A percentile compares a stretch with the other conserved stretches of the same genome.
Conservation (phyloP, 2,329 filamentous ascomycete species). For the Penicillium palitans region DNA sequence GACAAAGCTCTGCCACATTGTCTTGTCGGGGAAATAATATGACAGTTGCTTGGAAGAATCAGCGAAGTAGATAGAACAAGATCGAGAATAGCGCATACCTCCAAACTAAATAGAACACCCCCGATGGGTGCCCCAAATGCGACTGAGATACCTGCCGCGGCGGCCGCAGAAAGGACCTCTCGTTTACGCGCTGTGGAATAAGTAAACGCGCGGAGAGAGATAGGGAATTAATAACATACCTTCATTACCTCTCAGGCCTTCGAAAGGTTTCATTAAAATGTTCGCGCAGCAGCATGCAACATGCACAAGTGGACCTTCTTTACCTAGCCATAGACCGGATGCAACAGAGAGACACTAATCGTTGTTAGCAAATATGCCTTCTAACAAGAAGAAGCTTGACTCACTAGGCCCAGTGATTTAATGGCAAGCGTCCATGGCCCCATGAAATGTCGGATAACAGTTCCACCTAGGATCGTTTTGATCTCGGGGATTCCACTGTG, state of each 20-base stretch:
- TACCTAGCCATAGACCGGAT: conserved; percentile 94
- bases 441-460: conserved; percentile 85
- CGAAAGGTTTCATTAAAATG: conserved; percentile 86
- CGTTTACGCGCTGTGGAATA: conserved; percentile 73
- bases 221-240: conserved; percentile 51
- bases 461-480: conserved; percentile 91
- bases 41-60: conserved; percentile 71
- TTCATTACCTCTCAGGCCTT: conserved; percentile 81
- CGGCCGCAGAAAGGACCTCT: conserved; percentile 88
- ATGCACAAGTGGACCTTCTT: conserved; percentile 93
- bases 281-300: conserved; percentile 97
- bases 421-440: conserved; percentile 84
- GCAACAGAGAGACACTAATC: conserved; percentile 82
- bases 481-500: conserved; percentile 98
- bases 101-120: conserved; percentile 92
- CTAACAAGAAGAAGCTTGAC: neutral
- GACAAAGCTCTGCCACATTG: conserved; percentile 99
- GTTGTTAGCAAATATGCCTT: conserved; percentile 18
- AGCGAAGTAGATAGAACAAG: neutral
- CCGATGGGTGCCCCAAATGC: conserved; percentile 93
- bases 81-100: conserved; percentile 50
- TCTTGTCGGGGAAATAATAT: conserved; percentile 98
- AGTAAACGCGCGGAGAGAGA: conserved; percentile 2
- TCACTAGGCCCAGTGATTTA: conserved; percentile 84
- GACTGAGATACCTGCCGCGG: conserved; percentile 88